Base-by-base conservation (phyloP, 305 asterid genomes). In the Ilex paraguariensis region DNA sequence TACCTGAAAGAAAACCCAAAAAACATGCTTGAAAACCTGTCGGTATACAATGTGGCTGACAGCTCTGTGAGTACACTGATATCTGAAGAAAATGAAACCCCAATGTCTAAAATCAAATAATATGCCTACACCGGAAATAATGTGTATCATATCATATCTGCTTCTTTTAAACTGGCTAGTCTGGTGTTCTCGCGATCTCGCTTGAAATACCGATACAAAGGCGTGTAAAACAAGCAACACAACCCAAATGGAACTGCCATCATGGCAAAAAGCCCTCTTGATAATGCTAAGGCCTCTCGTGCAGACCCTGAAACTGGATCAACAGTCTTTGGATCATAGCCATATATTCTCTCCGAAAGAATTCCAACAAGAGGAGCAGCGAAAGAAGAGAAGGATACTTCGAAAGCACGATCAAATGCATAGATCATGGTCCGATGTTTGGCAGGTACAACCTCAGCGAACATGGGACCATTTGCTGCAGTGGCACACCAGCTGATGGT, bases 391-490 rank as follows among this genome's bases (percentile, higher is more conserved):
- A 89, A 92, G 2, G 98, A 89, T 16, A 83, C 91, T 66, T 92
- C 98, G 36, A 92, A 89, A 0, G 97, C 96, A 2, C 97, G 93
- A 54, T 92, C 97, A 62, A 87, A 85, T 13, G 98, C 97, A 40
- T 89, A 92, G 10, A 92, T 82, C 98, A 92, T 92, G 45, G 98
- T 89, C 11, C 97, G 93, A 59, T 92, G 90, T 63, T 69, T 89
- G 59, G 95, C 58, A 10, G 97, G 98, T 75, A 89, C 98, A 31
- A 92, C 96, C 81, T 92, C 97, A 3, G 97, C 98, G 36, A 92
- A 92, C 95, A 92, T 87, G 4, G 98, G 98, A 48, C 88, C 97
- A 54, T 87, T 92, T 4, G 95, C 71, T 44, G 97, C 98, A 1
- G 95, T 87, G 12, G 86, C 91, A 62, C 83, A 72, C 98, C 98